Conservation (phyloP, 2,329 filamentous ascomycete genomes). For the Exophiala xenobiotica region DNA sequence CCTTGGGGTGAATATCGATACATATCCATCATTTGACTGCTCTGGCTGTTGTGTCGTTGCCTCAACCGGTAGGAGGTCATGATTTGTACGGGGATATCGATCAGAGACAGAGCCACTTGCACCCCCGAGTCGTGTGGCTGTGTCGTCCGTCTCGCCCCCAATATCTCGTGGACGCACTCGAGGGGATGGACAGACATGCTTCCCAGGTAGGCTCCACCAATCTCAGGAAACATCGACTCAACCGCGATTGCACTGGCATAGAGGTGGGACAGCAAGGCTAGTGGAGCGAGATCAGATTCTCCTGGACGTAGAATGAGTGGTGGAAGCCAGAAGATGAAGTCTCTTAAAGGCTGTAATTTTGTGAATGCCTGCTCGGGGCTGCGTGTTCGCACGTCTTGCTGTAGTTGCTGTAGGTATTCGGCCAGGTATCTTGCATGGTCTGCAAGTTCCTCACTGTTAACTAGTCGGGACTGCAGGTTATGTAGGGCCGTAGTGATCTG, state of each 20-base stretch:
- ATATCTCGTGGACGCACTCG: conserved; percentile 77
- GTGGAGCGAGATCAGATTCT: conserved; percentile 70
- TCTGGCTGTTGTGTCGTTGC: conserved; percentile 51
- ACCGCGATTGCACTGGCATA: conserved; percentile 85
- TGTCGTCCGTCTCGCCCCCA: conserved; percentile 66
- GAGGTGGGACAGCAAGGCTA: conserved; percentile 85
- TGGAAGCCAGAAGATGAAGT: conserved; percentile 96
- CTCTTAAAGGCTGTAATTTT: conserved; percentile 80
- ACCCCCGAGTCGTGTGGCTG: conserved; percentile 57
- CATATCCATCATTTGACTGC: conserved; percentile 9
- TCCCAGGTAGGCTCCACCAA: conserved; percentile 84
- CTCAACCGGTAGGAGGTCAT: conserved; percentile 67
- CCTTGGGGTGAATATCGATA: conserved; percentile 29
- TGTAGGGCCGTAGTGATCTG: conserved; percentile 64
- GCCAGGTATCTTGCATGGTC: conserved; percentile 68
- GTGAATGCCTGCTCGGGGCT: conserved; percentile 84
- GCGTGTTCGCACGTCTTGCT: conserved; percentile 67
- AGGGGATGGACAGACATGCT: conserved; percentile 76
- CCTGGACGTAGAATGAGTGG: conserved; percentile 77
- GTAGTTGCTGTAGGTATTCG: conserved; percentile 69
- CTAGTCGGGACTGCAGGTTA: conserved; percentile 60
- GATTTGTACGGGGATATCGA: conserved; percentile 71
- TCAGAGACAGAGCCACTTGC: conserved; percentile 64
- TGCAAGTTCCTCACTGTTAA: conserved; percentile 67
- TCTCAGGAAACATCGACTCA: conserved; percentile 87